These are phyloP conservation scores for Andrographis paniculata DNA, from an alignment of 305 asterid species.

Conservation along the genomic window DNA sequence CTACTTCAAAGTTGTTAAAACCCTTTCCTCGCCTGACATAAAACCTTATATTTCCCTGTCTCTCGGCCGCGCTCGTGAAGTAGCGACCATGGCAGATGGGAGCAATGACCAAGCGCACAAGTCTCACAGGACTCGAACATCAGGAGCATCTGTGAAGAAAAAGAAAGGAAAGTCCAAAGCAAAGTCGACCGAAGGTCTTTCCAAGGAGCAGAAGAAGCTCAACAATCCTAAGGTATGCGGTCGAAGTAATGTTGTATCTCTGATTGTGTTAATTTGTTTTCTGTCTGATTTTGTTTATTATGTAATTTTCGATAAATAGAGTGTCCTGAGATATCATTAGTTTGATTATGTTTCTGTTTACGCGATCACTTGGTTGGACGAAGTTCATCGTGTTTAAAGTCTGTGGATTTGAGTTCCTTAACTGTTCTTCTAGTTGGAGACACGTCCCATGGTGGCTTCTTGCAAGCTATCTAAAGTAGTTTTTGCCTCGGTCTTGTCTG, in stretches of 20 bases:
- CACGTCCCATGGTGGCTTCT: too few relatives aligned
- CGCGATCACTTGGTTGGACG: too few relatives aligned
- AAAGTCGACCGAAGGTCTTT: conserved; percentile 27
- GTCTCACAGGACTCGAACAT: conserved; percentile 58
- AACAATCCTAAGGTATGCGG: conserved; percentile 61
- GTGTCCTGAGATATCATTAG: neutral
- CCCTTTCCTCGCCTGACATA: too few relatives aligned
- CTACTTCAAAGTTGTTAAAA: too few relatives aligned
- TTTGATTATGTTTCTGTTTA: neutral
- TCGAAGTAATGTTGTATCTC: neutral
- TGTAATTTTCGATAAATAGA: neutral
- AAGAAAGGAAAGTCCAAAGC: conserved; percentile 49
- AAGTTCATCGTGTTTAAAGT: too few relatives aligned
- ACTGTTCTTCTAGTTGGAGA: too few relatives aligned
- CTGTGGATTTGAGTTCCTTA: too few relatives aligned
- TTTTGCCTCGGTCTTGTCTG: too few relatives aligned
- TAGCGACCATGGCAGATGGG: conserved; percentile 18
- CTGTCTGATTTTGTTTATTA: neutral
- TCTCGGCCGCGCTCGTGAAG: neutral
- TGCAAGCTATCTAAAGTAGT: too few relatives aligned
- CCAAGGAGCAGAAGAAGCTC: conserved; percentile 54
- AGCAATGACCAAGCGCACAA: conserved; percentile 51
- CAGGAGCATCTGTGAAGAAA: conserved; percentile 83
- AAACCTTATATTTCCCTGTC: neutral
- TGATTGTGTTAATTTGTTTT: neutral